Evolutionary conservation across 495 filamentous ascomycete species (phyloP), one percentile per base, ranked within the genome.

Genomic region (Penicillium turbatum): DNA sequence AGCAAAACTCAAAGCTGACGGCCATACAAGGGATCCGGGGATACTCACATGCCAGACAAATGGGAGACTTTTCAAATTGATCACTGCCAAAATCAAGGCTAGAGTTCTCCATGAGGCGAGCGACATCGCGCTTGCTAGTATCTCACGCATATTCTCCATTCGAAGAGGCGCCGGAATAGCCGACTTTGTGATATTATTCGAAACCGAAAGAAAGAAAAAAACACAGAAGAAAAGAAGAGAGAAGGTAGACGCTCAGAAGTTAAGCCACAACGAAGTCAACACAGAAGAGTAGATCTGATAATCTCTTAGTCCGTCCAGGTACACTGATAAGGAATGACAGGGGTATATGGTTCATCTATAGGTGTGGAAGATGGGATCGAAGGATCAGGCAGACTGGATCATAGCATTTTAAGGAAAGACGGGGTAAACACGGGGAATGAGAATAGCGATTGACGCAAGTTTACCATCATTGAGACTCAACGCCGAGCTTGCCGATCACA

Each of bases 21-120:
- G 21, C 21, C 48, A 3, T 15, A 10, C 7, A 29, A 10, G 17
- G 31, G 41, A 11, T 3, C 5, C 11, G 36, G 15, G 21, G 41
- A 36, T n/a, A 78, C 82, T 53, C 75, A 85, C 81, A 68, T 86
- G 84, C 84, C 84, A 87, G 27, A 74, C 66, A 8, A 81, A 70
- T 3, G 84, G 84, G 29, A 86, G 64, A 44, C 69, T 81, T 66
- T 87, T 87, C 45, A 85, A 48, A 55, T 87, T 87, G 37, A 78
- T 51, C 0, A 86, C 44, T 0, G 79, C 79, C 34, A 86, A 68
- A 10, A 82, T 10, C 34, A 86, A 57, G 4, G 77, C 74, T 0
- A 86, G 59, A 0, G 74, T 68, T 48, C 70, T 74, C 84, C 84
- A 87, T 12, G 73, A 72, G 7, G 65, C 54, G 24, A 73, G 52